Conservation (phyloP, 495 filamentous ascomycete species). For the Haplographium delicatum region DNA sequence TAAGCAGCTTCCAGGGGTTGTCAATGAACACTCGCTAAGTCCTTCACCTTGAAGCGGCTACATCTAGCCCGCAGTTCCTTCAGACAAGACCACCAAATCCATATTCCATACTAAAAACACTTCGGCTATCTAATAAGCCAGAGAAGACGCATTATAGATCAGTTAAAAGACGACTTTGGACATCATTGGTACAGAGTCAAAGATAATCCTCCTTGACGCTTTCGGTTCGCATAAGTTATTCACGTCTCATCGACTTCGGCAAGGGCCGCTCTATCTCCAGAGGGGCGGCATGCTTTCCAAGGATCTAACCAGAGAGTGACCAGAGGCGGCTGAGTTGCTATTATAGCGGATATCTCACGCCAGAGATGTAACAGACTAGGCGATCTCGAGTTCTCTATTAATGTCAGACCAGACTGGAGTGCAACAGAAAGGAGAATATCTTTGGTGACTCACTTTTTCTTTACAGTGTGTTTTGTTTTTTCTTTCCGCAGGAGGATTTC, state of each 20-base stretch:
- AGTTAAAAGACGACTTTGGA: too few species aligned
- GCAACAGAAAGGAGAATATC: neutral
- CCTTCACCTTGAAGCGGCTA: too few species aligned
- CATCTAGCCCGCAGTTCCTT: too few species aligned
- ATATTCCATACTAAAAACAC: too few species aligned
- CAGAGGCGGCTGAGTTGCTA: neutral
- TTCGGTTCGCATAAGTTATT: neutral
- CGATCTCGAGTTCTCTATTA: neutral
- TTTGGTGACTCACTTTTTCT: neutral
- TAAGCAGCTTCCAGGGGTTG: constrained; percentile 44
- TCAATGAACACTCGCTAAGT: constrained; percentile 46
- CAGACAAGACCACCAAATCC: too few species aligned
- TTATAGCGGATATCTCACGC: constrained; percentile 4
- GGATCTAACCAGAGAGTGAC: neutral
- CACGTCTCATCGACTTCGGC: neutral
- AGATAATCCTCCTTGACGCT: too few species aligned
- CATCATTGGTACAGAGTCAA: too few species aligned
- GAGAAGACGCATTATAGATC: too few species aligned
- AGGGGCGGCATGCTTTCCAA: neutral
- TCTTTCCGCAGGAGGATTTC: constrained; percentile 1
- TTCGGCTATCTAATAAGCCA: too few species aligned
- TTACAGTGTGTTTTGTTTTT: neutral
- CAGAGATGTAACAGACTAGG: neutral
- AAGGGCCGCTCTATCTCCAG: neutral
- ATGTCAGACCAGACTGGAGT: neutral